phyloP scores from a whole-genome alignment of 805 yeast genomes.

The Nakazawaea ambrosiae region DNA sequence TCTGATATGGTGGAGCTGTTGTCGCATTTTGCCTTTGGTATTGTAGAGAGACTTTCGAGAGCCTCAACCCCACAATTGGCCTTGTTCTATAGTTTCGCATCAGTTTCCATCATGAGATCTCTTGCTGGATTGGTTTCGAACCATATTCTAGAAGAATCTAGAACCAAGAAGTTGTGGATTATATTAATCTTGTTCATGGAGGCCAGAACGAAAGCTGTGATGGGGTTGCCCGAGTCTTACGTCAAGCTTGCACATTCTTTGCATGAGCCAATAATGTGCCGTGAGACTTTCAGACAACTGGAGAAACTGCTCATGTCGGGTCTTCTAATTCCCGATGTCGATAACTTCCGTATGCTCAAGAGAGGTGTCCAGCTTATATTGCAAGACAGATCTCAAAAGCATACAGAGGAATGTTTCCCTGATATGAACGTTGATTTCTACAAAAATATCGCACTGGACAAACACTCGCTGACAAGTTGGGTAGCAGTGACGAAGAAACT shows the following conservation, averaged over 20 bases:
- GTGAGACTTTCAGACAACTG: slow-evolving; percentile 28
- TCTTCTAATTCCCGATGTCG: slow-evolving; percentile 43
- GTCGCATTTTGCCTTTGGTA: slow-evolving; percentile 29
- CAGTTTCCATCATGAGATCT: background rate
- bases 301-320: slow-evolving; percentile 48
- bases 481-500: slow-evolving; percentile 67
- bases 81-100: slow-evolving; percentile 1
- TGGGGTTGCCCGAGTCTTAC: background rate
- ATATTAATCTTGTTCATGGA: slow-evolving; percentile 33
- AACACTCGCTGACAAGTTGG: slow-evolving; percentile 55
- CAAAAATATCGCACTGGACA: slow-evolving; percentile 42
- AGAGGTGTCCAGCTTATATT: slow-evolving; percentile 27
- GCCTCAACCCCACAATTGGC: background rate
- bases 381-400: slow-evolving; percentile 16
- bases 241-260: slow-evolving; percentile 1
- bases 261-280: slow-evolving; percentile 22
- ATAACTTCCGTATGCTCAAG: slow-evolving; percentile 40
- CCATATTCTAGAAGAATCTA: slow-evolving; percentile 11
- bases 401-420: slow-evolving; percentile 18
- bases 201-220: slow-evolving; percentile 17
- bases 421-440: slow-evolving; percentile 30
- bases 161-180: slow-evolving; percentile 28
- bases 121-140: slow-evolving; percentile 17
- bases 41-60: slow-evolving; percentile 26
- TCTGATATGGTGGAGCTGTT: slow-evolving; percentile 27